These are phyloP conservation scores for Terfezia boudieri DNA, from an alignment of 495 filamentous ascomycete species.

Conservation along the genomic window DNA sequence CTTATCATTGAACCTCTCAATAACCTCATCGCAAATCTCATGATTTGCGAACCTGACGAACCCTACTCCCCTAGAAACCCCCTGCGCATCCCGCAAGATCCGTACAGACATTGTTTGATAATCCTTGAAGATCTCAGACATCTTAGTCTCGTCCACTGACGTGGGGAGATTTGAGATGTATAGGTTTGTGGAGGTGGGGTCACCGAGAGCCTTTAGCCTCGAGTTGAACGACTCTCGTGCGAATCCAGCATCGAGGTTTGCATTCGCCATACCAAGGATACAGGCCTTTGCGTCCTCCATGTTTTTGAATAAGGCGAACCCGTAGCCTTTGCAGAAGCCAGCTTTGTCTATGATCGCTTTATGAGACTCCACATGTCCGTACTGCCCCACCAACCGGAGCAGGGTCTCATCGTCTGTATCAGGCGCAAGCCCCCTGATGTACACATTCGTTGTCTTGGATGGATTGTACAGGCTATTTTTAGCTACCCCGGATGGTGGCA, in stretches of 20 bases:
- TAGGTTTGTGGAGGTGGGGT: slow-evolving; percentile 72
- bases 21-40: slow-evolving; percentile 66
- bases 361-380: slow-evolving; percentile 75
- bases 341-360: slow-evolving; percentile 95
- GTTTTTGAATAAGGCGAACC: slow-evolving; percentile 81
- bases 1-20: slow-evolving; percentile 60
- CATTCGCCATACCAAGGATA: slow-evolving; percentile 82
- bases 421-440: slow-evolving; percentile 84
- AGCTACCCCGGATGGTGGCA: slow-evolving; percentile 48
- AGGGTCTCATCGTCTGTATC: slow-evolving; percentile 86
- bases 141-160: slow-evolving; percentile 64
- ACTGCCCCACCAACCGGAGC: slow-evolving; percentile 56
- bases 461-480: slow-evolving; percentile 82
- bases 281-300: slow-evolving; percentile 78
- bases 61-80: slow-evolving; percentile 84
- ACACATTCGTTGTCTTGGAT: slow-evolving; percentile 76
- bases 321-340: slow-evolving; percentile 88
- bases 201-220: slow-evolving; percentile 75
- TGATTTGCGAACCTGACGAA: slow-evolving; percentile 83
- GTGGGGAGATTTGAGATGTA: slow-evolving; percentile 92
- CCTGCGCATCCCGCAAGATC: slow-evolving; percentile 72
- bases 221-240: slow-evolving; percentile 89
- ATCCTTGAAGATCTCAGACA: slow-evolving; percentile 56
- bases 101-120: slow-evolving; percentile 74
- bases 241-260: slow-evolving; percentile 92